Evolutionary conservation across 805 yeast species (phyloP).

Genomic region (Candida lessepsii): DNA sequence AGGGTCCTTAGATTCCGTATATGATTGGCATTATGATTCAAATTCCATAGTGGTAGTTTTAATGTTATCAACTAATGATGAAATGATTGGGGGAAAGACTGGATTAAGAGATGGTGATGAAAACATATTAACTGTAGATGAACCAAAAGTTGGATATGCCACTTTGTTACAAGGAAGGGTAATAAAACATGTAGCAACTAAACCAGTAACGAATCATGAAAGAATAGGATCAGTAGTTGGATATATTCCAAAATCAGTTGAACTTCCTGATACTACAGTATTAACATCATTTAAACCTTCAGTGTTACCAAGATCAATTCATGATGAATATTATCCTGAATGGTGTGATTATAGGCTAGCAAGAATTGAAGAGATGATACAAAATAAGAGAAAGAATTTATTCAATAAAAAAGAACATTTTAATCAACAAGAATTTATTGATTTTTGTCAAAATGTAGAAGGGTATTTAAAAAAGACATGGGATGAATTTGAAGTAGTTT

Average conservation of each 20-base stretch:
- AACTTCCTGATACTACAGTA: slow-evolving; percentile 37
- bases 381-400: slow-evolving; percentile 15
- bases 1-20: slow-evolving; percentile 10
- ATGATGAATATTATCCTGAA: slow-evolving; percentile 31
- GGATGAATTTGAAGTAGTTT: slow-evolving; percentile 32
- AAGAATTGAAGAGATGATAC: slow-evolving; percentile 24
- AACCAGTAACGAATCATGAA: slow-evolving; percentile 31
- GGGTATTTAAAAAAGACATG: slow-evolving; percentile 26
- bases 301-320: slow-evolving; percentile 28
- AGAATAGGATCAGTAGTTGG: slow-evolving; percentile 45
- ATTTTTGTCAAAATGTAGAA: slow-evolving; percentile 28
- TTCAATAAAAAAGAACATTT: slow-evolving; percentile 20
- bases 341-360: slow-evolving; percentile 31
- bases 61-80: slow-evolving; percentile 17
- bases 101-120: slow-evolving; percentile 18
- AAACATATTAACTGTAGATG: slow-evolving; percentile 16
- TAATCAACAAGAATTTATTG: slow-evolving; percentile 35
- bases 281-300: slow-evolving; percentile 42
- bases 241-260: slow-evolving; percentile 40
- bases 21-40: slow-evolving; percentile 20
- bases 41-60: slow-evolving; percentile 17
- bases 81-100: slow-evolving; percentile 18
- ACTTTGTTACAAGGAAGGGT: slow-evolving; percentile 24
- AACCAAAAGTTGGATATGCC: slow-evolving; percentile 23
- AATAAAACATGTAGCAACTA: slow-evolving; percentile 22